Conservation (phyloP, 768 basidiomycete species). For the Termitomyces sp. region DNA sequence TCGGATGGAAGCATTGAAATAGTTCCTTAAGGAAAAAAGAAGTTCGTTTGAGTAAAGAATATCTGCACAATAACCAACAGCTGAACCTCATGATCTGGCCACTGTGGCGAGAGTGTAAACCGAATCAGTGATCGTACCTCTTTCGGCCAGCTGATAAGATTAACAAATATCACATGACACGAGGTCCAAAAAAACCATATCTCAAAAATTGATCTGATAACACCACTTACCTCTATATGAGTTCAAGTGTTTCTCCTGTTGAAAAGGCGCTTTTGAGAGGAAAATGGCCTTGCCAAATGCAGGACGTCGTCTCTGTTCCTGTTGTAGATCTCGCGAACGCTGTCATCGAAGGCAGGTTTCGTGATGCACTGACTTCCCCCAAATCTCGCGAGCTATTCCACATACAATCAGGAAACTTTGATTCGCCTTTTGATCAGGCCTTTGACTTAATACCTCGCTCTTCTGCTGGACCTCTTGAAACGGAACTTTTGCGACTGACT, state of each 20-base stretch:
- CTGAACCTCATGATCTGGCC: neutral
- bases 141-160: neutral
- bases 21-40: neutral
- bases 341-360: conserved; percentile 57
- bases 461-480: conserved; percentile 19
- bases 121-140: neutral
- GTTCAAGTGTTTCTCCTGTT: conserved; percentile 23
- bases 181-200: conserved; percentile 7
- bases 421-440: conserved; percentile 30
- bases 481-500: conserved; percentile 53
- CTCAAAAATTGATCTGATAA: neutral
- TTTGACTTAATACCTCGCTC: conserved; percentile 21
- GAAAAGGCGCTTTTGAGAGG: conserved; percentile 58
- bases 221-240: conserved; percentile 13
- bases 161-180: conserved; percentile 4
- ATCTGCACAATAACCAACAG: neutral
- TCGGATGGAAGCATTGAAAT: neutral
- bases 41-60: neutral
- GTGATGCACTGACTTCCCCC: conserved; percentile 40
- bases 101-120: neutral
- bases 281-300: conserved; percentile 25
- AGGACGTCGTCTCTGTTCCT: conserved; percentile 16
- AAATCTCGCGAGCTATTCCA: conserved; percentile 35
- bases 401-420: conserved; percentile 20
- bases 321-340: conserved; percentile 40